Evolutionary conservation across 768 basidiomycete genomes (phyloP).

Genomic region (Leucosporidium scottii): DNA sequence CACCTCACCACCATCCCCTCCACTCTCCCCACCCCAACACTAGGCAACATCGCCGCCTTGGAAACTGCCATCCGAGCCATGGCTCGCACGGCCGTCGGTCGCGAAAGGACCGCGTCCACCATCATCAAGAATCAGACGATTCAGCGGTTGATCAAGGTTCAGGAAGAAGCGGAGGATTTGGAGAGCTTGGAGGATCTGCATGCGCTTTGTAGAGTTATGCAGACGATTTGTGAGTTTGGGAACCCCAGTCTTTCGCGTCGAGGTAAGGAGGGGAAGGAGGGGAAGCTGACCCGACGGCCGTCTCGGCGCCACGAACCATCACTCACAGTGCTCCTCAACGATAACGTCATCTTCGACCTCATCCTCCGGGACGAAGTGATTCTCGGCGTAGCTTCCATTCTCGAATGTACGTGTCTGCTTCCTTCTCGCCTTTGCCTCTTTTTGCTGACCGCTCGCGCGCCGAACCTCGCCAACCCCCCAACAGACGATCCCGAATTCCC

Average conservation of each 20-base stretch:
- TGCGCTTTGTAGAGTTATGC: conserved; percentile 82
- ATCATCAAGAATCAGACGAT: conserved; percentile 63
- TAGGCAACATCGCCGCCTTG: conserved; percentile 71
- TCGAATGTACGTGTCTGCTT: conserved; percentile 70
- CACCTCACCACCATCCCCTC: background rate
- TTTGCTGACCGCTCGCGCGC: conserved; percentile 12
- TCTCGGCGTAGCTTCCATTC: conserved; percentile 85
- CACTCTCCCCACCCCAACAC: conserved; percentile 59
- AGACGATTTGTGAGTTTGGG: conserved; percentile 70
- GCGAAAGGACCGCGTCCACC: conserved; percentile 26
- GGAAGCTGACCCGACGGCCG: too few relatives aligned
- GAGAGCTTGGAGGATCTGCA: conserved; percentile 86
- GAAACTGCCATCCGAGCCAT: conserved; percentile 70
- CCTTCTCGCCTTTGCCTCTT: background rate
- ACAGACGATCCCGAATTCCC: conserved; percentile 96
- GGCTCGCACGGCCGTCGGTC: conserved; percentile 39
- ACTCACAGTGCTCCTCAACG: conserved; percentile 94
- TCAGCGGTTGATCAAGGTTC: conserved; percentile 72
- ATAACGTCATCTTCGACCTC: conserved; percentile 88
- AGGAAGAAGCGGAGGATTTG: conserved; percentile 83
- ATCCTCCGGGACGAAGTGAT: conserved; percentile 89
- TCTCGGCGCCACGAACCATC: too few relatives aligned
- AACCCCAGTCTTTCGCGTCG: too few relatives aligned
- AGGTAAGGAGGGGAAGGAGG: too few relatives aligned
- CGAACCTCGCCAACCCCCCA: conserved; percentile 15